Percentiles rank a stretch among this genome's conserved stretches.
Conservation (phyloP, 1,284 basidiomycete genomes). For the Puccinia horiana region DNA sequence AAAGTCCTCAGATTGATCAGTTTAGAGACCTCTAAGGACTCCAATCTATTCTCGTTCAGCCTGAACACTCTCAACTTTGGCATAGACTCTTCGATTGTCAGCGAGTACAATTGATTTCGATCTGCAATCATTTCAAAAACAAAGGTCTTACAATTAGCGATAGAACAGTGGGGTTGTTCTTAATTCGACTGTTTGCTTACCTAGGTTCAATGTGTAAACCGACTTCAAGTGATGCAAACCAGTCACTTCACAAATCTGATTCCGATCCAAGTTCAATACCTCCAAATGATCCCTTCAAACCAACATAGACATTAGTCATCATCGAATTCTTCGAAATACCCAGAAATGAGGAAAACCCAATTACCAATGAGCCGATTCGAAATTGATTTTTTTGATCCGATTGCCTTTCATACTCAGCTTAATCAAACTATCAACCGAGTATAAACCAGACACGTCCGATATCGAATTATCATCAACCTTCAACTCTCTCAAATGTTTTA, state of each 20-base stretch:
- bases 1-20: constrained; percentile 80
- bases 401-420: constrained; percentile 83
- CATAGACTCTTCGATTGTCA: constrained; percentile 61
- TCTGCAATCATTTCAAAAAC: constrained; percentile 65
- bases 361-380: constrained; percentile 70
- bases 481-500: constrained; percentile 82
- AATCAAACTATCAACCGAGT: constrained; percentile 74
- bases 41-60: constrained; percentile 77
- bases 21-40: constrained; percentile 68
- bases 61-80: constrained; percentile 77
- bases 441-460: constrained; percentile 73
- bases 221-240: constrained; percentile 69
- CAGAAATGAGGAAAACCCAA: constrained; percentile 53
- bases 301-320: not conserved
- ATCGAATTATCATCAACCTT: constrained; percentile 83
- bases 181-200: constrained; percentile 62
- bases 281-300: constrained; percentile 65
- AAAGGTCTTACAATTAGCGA: not conserved
- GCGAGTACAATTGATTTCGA: constrained; percentile 66
- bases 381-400: constrained; percentile 68
- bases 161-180: not conserved
- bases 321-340: not conserved
- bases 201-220: constrained; percentile 74
- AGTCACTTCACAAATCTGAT: constrained; percentile 67
- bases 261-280: constrained; percentile 77